Base-by-base conservation (phyloP, 331 rosid species). In the Arachis monticola region DNA sequence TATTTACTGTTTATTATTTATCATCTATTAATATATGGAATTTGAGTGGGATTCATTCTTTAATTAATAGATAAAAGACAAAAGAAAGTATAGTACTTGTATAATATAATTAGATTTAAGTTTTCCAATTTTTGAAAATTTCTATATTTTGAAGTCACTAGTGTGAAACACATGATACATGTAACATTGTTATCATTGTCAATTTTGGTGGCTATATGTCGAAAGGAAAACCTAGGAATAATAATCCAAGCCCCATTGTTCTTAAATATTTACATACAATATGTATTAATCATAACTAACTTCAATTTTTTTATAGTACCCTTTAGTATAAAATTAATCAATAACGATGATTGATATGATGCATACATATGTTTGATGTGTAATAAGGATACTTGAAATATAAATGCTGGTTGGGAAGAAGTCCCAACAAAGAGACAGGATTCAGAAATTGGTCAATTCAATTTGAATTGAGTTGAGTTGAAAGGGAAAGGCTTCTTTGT, bases 121-220 rank as follows among this genome's bases (percentile, higher is more conserved):
- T n/a, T n/a, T n/a, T n/a, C n/a, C n/a, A n/a, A n/a, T n/a, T n/a
- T n/a, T n/a, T n/a, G 10, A 8, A 46, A 8, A 7, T 46, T 46
- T 46, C 10, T 27, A 46, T 46, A 58, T 58, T 12, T 57, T 8
- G 63, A 12, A 60, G 44, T 60, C 14, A 10, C n/a, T 12, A 58
- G 47, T 35, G 67, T 27, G 30, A 61, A 61, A 27, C 30, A 61
- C 27, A 2, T 61, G 30, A 12, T 3, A 41, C 67, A 61, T 38
- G 22, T 5, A 50, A 3, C 55, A 10, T 13, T 10, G 55, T 3
- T 10, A 5, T 4, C 5, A 1, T 12, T 4, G 46, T 61, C 67
- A 61, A 61, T 12, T 61, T 61, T 61, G 67, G 11, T 35, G 27
- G 67, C 67, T 61, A 35, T 50, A 13, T 27, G 30, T 27, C 30